A percentile compares a stretch with the other conserved stretches of the same genome.
Evolutionary conservation across 768 basidiomycete species (phyloP).

Genomic region (Megacollybia marginata): DNA sequence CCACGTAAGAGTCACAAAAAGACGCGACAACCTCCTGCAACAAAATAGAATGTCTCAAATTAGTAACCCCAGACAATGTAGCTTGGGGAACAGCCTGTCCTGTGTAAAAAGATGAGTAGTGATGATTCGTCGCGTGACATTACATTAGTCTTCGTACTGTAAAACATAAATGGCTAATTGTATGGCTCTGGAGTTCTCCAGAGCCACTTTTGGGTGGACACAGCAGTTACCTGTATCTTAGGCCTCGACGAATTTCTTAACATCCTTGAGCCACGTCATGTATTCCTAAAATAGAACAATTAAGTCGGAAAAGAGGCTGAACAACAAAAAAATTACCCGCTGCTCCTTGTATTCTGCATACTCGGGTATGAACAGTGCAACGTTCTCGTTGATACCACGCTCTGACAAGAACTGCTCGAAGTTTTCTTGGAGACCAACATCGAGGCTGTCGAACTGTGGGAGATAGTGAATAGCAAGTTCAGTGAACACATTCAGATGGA

Average conservation of each 20-base stretch:
- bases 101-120: neutral
- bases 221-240: neutral
- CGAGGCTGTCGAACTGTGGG: conserved; percentile 80
- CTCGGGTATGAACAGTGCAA: conserved; percentile 85
- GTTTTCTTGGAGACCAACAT: conserved; percentile 80
- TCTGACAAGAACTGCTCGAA: conserved; percentile 88
- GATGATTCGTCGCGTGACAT: neutral
- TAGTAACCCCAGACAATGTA: too few relatives aligned
- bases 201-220: too few relatives aligned
- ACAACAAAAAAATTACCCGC: conserved; percentile 41
- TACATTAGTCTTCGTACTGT: too few relatives aligned
- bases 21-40: neutral
- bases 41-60: neutral
- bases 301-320: conserved; percentile 2
- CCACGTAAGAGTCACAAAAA: neutral
- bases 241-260: conserved; percentile 73
- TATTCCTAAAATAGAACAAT: conserved; percentile 61
- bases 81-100: too few relatives aligned
- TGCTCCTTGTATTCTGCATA: conserved; percentile 91
- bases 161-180: conserved; percentile 1
- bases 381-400: conserved; percentile 76
- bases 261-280: conserved; percentile 76
- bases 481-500: neutral
- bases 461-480: neutral
- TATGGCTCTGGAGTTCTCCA: too few relatives aligned